phyloP scores from a whole-genome alignment of 208 protist species.

The Acanthamoeba triangularis region DNA sequence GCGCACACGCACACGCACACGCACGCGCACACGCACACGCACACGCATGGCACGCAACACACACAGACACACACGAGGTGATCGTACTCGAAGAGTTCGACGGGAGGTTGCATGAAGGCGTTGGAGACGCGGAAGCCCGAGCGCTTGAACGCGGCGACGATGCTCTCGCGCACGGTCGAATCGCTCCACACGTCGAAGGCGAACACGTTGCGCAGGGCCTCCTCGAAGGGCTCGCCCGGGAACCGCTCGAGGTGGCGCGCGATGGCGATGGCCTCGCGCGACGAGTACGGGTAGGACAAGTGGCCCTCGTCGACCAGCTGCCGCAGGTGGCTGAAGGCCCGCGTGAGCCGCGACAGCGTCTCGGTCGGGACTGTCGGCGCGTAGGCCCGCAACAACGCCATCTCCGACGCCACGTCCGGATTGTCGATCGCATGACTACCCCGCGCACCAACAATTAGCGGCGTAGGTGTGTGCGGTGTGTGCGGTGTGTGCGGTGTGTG shows the following conservation, averaged over 20 bases:
- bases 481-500: neutral
- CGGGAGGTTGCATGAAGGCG: constrained; percentile 18
- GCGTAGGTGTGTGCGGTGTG: neutral
- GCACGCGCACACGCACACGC: neutral
- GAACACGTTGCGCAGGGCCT: constrained; percentile 66
- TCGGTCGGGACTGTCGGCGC: constrained; percentile 77
- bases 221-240: constrained; percentile 90
- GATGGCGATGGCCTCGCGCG: constrained; percentile 95
- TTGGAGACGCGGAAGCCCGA: neutral
- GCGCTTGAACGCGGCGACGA: neutral
- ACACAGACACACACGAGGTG: neutral
- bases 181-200: constrained; percentile 67
- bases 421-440: constrained; percentile 94
- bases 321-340: neutral
- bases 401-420: constrained; percentile 92
- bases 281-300: constrained; percentile 59
- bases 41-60: neutral
- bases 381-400: constrained; percentile 84
- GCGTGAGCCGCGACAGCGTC: constrained; percentile 22
- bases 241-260: constrained; percentile 95
- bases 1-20: too few relatives aligned
- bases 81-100: constrained; percentile 13
- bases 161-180: neutral
- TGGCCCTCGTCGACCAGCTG: constrained; percentile 60
- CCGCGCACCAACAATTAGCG: neutral